Evolutionary conservation across 2,329 filamentous ascomycete genomes (phyloP).

Genomic region (Fusarium equiseti): DNA sequence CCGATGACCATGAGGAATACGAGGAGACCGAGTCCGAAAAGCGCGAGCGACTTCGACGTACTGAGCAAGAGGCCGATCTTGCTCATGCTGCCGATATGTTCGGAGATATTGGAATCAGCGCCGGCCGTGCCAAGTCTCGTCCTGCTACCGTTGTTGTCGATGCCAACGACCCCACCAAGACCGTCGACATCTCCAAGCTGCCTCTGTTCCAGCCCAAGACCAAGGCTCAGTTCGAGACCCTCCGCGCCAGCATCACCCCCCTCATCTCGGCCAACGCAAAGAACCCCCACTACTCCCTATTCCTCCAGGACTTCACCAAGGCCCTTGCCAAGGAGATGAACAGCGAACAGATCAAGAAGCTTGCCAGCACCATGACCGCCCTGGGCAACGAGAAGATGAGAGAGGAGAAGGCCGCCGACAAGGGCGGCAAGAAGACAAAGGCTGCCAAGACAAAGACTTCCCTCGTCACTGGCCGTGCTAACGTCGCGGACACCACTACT

Average conservation of each 20-base stretch:
- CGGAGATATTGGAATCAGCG: conserved; percentile 75
- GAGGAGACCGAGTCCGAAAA: conserved; percentile 80
- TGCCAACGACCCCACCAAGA: conserved; percentile 77
- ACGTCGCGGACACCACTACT: conserved; percentile 75
- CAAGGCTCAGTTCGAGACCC: conserved; percentile 84
- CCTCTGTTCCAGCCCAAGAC: conserved; percentile 90
- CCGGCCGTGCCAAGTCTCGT: conserved; percentile 75
- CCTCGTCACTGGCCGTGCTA: conserved; percentile 74
- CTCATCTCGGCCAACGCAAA: conserved; percentile 80
- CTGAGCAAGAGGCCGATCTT: conserved; percentile 89
- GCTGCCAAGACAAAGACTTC: conserved; percentile 94
- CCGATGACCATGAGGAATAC: conserved; percentile 71
- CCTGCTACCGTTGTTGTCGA: conserved; percentile 77
- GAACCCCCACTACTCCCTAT: conserved; percentile 90
- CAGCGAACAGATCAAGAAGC: conserved; percentile 97
- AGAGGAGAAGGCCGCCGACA: conserved; percentile 95
- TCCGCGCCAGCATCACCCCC: conserved; percentile 83
- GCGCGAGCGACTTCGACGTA: conserved; percentile 79
- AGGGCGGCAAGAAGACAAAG: conserved; percentile 96
- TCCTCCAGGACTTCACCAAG: conserved; percentile 92
- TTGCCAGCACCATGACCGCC: conserved; percentile 87
- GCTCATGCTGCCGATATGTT: conserved; percentile 93
- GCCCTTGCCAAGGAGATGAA: conserved; percentile 87
- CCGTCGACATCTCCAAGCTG: conserved; percentile 83
- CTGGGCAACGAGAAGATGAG: conserved; percentile 98